Conservation (phyloP, 2,329 filamentous ascomycete species). For the Plenodomus biglobosus region DNA sequence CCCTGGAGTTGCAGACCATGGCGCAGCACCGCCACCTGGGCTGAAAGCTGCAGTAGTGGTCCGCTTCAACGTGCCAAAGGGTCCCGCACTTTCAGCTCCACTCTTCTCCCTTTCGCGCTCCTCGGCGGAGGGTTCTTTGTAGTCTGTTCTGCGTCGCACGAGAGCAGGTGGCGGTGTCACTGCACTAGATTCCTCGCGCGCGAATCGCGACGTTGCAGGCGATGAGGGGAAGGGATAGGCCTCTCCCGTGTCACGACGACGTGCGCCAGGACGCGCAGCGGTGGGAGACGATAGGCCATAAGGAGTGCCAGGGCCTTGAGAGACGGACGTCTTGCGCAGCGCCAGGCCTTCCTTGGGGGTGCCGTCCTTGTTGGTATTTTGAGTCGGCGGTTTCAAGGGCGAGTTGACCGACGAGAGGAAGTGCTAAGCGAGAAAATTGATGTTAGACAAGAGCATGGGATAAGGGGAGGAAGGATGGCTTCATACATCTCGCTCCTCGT, state of each 20-base stretch:
- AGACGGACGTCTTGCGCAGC: conserved; percentile 80
- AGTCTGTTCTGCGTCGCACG: conserved; percentile 63
- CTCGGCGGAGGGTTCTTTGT: conserved; percentile 55
- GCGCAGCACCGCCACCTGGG: conserved; percentile 54
- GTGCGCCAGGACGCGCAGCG: conserved; percentile 69
- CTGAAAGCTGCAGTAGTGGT: conserved; percentile 58
- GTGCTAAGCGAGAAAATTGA: conserved; percentile 55
- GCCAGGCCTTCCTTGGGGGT: conserved; percentile 59
- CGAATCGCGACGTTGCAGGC: conserved; percentile 62
- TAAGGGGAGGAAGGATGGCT: conserved; percentile 19
- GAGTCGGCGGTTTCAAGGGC: conserved; percentile 79
- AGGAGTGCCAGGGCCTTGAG: conserved; percentile 64
- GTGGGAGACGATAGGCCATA: conserved; percentile 76
- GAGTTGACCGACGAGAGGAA: conserved; percentile 91
- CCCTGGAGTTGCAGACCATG: conserved; percentile 62
- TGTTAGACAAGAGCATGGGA: conserved; percentile 14
- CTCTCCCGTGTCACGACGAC: conserved; percentile 84
- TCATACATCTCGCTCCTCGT: conserved; percentile 65
- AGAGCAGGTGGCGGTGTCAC: conserved; percentile 63
- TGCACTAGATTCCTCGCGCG: conserved; percentile 64
- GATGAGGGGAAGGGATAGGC: conserved; percentile 61
- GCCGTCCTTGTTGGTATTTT: conserved; percentile 64
- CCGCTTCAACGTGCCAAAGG: conserved; percentile 59
- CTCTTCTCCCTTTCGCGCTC: conserved; percentile 55
- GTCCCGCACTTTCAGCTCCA: conserved; percentile 45